These are phyloP conservation scores for Goffeauzyma gilvescens DNA, from an alignment of 768 basidiomycete species.

Conservation along the genomic window DNA sequence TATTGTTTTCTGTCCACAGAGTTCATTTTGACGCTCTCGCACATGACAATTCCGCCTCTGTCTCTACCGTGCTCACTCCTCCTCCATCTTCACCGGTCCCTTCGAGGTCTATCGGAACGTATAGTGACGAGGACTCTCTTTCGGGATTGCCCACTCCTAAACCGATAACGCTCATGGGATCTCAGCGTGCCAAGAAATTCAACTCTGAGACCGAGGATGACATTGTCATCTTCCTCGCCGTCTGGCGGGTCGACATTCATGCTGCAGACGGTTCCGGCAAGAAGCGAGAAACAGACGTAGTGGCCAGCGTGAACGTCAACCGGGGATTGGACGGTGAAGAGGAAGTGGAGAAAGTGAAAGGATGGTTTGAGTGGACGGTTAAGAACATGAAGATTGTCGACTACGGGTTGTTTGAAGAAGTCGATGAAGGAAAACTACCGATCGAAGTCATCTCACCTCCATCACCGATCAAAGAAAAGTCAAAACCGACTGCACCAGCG, in stretches of 20 bases:
- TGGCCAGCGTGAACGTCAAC: constrained; percentile 70
- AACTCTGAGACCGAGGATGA: constrained; percentile 36
- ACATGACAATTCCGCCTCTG: constrained; percentile 63
- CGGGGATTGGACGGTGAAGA: constrained; percentile 32
- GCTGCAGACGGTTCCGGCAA: neutral
- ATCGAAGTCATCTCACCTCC: no score
- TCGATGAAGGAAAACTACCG: neutral
- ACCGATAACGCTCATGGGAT: constrained; percentile 47
- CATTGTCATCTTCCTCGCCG: constrained; percentile 57
- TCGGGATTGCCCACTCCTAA: constrained; percentile 31
- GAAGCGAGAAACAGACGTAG: constrained; percentile 53
- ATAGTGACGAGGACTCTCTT: constrained; percentile 32
- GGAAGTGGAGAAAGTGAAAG: constrained; percentile 33
- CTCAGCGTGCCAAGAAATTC: constrained; percentile 60
- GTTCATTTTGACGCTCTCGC: constrained; percentile 81
- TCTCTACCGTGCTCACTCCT: constrained; percentile 35
- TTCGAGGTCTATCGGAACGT: neutral
- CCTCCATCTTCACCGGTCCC: constrained; percentile 30
- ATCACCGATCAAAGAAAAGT: no score
- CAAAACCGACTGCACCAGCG: no score
- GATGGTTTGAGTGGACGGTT: constrained; percentile 38
- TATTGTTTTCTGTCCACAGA: constrained; percentile 35
- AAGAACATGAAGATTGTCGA: constrained; percentile 48
- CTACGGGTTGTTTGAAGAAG: constrained; percentile 45
- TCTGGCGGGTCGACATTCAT: constrained; percentile 49